Evolutionary conservation across 169 alveolate species (phyloP), one percentile per base, ranked within the genome.

Genomic region (Theileria sp.): DNA sequence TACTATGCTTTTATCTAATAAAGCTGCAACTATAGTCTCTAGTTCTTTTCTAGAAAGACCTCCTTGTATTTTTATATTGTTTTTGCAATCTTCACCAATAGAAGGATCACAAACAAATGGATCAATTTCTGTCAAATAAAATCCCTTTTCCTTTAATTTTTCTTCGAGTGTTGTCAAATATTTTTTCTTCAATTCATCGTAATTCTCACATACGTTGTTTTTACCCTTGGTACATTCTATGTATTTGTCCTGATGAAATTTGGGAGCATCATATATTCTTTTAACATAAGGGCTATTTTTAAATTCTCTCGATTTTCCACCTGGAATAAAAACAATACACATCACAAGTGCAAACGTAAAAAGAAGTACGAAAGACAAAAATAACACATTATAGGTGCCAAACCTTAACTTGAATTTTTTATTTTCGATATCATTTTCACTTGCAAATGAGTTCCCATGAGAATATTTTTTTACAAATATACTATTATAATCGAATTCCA

Each of bases 1-100:
- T 1, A 17, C 66, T 64, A 5, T 58, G 8, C n/a, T 51, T 25
- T n/a, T 74, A 19, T 21, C 32, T n/a, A 69, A 32, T 25, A 44
- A 23, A 28, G 49, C 34, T 3, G 6, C 17, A 25, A 19, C 67
- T 54, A 77, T n/a, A 5, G 49, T 28, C n/a, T 28, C 19, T 23
- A 77, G 0, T 23, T 77, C 84, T 77, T 72, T 60, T 26, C 9
- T 49, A 23, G 60, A 50, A 28, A 77, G 66, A n/a, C 61, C 38
- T 12, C 51, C 49, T 32, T 61, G 51, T 61, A 30, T 32, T 15
- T 61, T 61, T 9, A 0, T 32, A 61, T 44, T 44, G 54, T 7
- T 10, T 44, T 44, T 44, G 54, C 54, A 44, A 15, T 7, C 17
- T 44, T 13, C 54, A 17, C 26, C 26, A 8, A 13, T 1, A 19